Base-by-base conservation (phyloP, 257 asterid species). In the Nicotiana sylvestris region DNA sequence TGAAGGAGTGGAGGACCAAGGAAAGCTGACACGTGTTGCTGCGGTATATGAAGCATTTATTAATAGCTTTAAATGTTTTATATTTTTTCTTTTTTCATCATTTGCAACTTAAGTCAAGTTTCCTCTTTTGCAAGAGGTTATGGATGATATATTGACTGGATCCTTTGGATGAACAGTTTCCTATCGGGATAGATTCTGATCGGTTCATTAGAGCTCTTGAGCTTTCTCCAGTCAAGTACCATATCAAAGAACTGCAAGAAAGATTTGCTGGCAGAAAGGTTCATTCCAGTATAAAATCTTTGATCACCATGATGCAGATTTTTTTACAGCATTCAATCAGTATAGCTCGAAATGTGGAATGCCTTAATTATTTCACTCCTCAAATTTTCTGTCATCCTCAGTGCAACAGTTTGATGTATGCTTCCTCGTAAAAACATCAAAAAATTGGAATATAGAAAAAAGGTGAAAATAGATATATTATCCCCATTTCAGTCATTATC, bases 1-100 rank as follows among this genome's bases (percentile, higher is more conserved):
- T 77, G 98, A 94, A 82, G 98, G 98, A 32, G 98, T 94, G 69
- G 98, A 94, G 89, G 98, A 94, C 87, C 98, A 94, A 87, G 98
- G 98, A 84, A 89, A 89, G 87, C 91, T 94, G 27, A 94, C 98
- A 76, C 96, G 95, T 67, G 98, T 94, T 33, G 95, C 98, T 87
- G 98, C 98, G 93, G 98, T 94, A 91, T 74, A 80, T n/a, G 37
- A 76, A 60, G 27, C 64, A 15, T 74, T 49, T 46, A 74, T 85
- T 39, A 16, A 49, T 74, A 7, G 62, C 61, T 58, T 83, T 10
- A 15, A 76, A 55, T 46, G 29, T 82, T 81, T 58, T 56, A 82
- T 76, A 11, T 35, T 39, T 68, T 72, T 78, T n/a, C 51, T 81
- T 61, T 51, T 83, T 79, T 64, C 60, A 29, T 49, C 78, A 74